Evolutionary conservation across 2,329 filamentous ascomycete species (phyloP), one percentile per base, ranked within the genome.

Genomic region (Fusarium sp.): DNA sequence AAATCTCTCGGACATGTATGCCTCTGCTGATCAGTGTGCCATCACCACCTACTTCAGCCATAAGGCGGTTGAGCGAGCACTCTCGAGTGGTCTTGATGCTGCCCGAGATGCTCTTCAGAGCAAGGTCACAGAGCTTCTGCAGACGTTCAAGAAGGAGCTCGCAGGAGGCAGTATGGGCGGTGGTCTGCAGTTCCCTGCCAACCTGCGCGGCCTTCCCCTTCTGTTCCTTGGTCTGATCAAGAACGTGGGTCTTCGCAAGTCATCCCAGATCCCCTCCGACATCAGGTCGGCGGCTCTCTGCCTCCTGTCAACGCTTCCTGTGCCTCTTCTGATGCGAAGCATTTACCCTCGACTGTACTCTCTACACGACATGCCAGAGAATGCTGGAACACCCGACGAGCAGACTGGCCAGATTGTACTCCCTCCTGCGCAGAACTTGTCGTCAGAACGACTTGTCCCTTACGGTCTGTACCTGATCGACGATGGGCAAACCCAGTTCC

Each of bases 401-500:
- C 90, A 94, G 80, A 98, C 94, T 3, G 95, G 95, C 78, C 94
- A 97, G 79, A 98, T 97, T 73, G 89, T 94, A 59, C 91, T 99
- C 64, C 97, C 97, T 27, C 94, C 94, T 6, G 88, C 94, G 0
- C 80, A 94, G 79, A 98, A 98, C 82, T 88, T 98, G 67, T 95
- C 95, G 4, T 98, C 95, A 1, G 95, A 96, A 82, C 91, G 93
- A 56, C 90, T 99, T 59, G 94, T 95, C 5, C 90, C 95, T 1
- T 98, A 97, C 80, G 97, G 97, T 32, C 87, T 99, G 20, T 99
- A 99, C 83, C 89, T 99, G 67, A 97, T 99, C 78, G 97, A 99
- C 79, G 97, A 99, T 80, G 95, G 95, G 4, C 96, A 98, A 84
- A 98, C 95, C 7, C 97, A 99, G 82, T 99, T 99, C 88, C 85